Conservation (phyloP, 345 rosid species). For the Durio zibethinus region DNA sequence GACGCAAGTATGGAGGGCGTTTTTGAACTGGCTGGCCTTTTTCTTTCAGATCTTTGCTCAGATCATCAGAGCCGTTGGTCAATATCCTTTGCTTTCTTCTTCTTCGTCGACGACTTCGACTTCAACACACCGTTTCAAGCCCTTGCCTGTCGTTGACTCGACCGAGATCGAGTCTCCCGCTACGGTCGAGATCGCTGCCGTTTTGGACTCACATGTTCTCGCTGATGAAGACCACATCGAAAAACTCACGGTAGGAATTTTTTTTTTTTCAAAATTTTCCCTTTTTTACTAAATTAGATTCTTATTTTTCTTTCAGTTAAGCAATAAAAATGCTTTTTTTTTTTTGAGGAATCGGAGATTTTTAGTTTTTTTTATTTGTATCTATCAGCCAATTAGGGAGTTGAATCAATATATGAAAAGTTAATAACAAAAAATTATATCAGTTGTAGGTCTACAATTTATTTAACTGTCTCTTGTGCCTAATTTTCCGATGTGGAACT, state of each 20-base stretch:
- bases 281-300: not conserved
- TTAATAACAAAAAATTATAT: not conserved
- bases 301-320: not conserved
- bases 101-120: conserved; percentile 22
- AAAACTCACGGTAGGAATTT: conserved; percentile 57
- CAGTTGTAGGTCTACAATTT: conserved; percentile 4
- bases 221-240: conserved; percentile 17
- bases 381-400: not conserved
- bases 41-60: conserved; percentile 77
- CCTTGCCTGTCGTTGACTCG: conserved; percentile 71
- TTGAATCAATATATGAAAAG: not conserved
- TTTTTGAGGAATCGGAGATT: not conserved
- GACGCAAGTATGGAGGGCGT: conserved; percentile 56
- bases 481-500: not conserved
- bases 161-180: conserved; percentile 47
- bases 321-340: not conserved
- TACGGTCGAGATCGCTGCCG: conserved; percentile 46
- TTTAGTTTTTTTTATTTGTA: not conserved
- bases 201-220: conserved; percentile 15
- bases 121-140: conserved; percentile 59
- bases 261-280: not conserved
- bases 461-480: not conserved
- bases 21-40: conserved; percentile 78
- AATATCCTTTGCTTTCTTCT: conserved; percentile 54
- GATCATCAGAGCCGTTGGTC: conserved; percentile 68